Base-by-base conservation (phyloP, 495 filamentous ascomycete species). In the Aspergillus steynii region DNA sequence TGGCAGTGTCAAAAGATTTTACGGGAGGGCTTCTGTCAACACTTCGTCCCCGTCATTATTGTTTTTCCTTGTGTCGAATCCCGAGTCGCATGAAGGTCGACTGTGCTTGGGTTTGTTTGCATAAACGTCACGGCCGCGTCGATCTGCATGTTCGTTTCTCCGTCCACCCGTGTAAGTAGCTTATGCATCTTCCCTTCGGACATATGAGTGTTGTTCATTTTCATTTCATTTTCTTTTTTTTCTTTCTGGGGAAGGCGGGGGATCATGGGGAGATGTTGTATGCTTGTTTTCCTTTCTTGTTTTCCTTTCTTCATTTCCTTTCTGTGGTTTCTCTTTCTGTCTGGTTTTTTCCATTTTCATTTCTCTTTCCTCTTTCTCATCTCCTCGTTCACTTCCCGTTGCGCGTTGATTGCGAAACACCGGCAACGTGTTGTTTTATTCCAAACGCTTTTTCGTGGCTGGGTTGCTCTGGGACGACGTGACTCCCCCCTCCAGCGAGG, bases 1-100 rank as follows among this genome's bases (percentile, higher is more conserved):
- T 60, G 32, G 57, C 51, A 61, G 50, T 51, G 27, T 53, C 9
- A 63, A 67, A 65, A 61, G 54, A 58, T 55, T 55, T 55, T 45
- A 50, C 15, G 62, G 67, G 70, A 74, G 66, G 71, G 63, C 65
- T 65, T 62, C 59, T 63, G 66, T 75, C 66, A 68, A 66, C 50
- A 59, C 53, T 60, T 61, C 49, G 61, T 61, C 53, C 61, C 37
- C 28, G 49, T 50, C 64, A 57, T 63, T 54, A 60, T 62, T 61
- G 7, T 61, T 53, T 31, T 53, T n/a, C 42, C 20, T 14, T 42
- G 50, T 45, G 53, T 63, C 50, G 48, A 60, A 49, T 42, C 53
- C 58, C 62, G 55, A 59, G 51, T 34, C 50, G 61, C 60, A 61
- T 49, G 61, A 53, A 59, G 45, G 32, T 46, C 53, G 47, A 53